phyloP scores from a whole-genome alignment of 1,139 yeast species.

The Candida frijolesensis region DNA sequence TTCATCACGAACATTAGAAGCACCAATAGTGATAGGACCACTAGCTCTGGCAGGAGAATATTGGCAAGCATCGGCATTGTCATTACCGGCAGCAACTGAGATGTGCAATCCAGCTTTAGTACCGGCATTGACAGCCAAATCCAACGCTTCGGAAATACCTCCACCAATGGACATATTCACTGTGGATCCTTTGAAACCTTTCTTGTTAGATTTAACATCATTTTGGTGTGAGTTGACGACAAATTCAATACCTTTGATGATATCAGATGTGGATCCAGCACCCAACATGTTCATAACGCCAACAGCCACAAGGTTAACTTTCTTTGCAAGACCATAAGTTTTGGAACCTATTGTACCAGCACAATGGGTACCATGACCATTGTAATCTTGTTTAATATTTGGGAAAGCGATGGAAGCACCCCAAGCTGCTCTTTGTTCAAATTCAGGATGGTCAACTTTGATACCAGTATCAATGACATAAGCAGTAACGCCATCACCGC shows the following conservation, averaged over 20 bases:
- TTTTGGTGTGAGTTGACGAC: constrained; percentile 67
- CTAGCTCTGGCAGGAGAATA: constrained; percentile 82
- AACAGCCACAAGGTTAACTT: constrained; percentile 73
- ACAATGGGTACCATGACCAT: constrained; percentile 94
- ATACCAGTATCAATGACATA: constrained; percentile 93
- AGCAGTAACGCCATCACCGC: constrained; percentile 93
- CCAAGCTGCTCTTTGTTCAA: constrained; percentile 92
- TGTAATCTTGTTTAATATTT: constrained; percentile 83
- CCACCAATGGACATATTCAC: constrained; percentile 94
- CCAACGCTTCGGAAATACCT: constrained; percentile 78
- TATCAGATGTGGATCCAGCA: constrained; percentile 80
- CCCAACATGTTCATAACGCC: constrained; percentile 55
- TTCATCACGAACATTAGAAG: constrained; percentile 71
- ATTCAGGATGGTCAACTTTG: constrained; percentile 76
- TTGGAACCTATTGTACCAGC: constrained; percentile 82
- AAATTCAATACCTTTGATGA: constrained; percentile 77
- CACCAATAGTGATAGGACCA: constrained; percentile 80
- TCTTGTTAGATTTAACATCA: constrained; percentile 56
- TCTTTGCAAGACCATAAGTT: constrained; percentile 78
- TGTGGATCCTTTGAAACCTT: constrained; percentile 81
- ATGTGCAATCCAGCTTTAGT: constrained; percentile 78
- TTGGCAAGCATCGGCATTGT: constrained; percentile 81
- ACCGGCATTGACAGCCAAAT: constrained; percentile 82
- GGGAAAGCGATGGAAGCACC: constrained; percentile 87
- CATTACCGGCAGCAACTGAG: constrained; percentile 91